Base-by-base conservation (phyloP, 129 eudicot species). In the Arctium lappa region DNA sequence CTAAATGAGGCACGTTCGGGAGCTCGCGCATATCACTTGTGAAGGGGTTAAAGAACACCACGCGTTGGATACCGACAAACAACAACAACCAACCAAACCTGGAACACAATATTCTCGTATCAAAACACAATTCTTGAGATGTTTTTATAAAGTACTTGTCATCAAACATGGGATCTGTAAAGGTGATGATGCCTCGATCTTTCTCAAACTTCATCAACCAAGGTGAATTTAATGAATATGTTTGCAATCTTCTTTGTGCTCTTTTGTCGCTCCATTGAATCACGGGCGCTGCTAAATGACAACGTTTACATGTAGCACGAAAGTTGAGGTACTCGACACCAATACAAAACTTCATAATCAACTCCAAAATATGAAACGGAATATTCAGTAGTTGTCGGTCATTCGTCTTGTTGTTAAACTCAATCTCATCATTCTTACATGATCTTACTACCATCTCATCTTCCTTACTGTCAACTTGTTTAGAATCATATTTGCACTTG, bases 1-100 rank as follows among this genome's bases (percentile, higher is more conserved):
- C 77, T 40, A 73, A 48, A 66, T 1, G 53, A 11, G 31, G 15
- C 3, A 2, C 8, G 38, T 0, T 11, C 36, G 86, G 83, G 44
- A 82, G 82, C 31, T 78, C 16, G 39, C 29, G 50, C 30, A 16
- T 73, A n/a, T 18, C 78, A 39, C 6, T 73, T 5, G 86, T 82
- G 68, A 86, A 82, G 13, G 86, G 84, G 66, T 86, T 65, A 30
- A 71, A 73, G 81, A 77, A 81, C 3, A 69, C 36, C 2, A 60
- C 11, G 70, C 76, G 39, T 42, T 42, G 10, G 10, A 42, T 5
- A 8, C 9, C 48, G 9, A 42, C 9, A 42, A 42, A 42, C 48
- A 42, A 42, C 48, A 42, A 42, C 48, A 42, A 6, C 48, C 48
- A 42, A 66, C 79, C 83, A 38, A 29, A 40, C 78, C 66, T 74